Evolutionary conservation across 1,139 yeast species (phyloP).

Genomic region (Suhomyces anneliseae): DNA sequence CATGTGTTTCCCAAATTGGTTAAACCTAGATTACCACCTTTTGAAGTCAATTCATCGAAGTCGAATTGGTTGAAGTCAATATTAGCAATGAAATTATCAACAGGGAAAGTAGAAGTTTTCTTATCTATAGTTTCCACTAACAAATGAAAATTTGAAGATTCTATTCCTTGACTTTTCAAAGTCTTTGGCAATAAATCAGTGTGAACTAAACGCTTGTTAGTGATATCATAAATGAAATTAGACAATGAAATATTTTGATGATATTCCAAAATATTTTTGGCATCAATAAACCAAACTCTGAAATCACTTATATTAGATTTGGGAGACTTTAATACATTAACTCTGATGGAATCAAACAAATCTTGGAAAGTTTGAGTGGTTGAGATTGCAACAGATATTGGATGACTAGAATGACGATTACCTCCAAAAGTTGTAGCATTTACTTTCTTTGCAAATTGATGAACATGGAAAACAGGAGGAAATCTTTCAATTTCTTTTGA

Average conservation of each 20-base stretch:
- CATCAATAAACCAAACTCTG: conserved; percentile 43
- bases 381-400: conserved; percentile 25
- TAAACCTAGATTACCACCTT: conserved; percentile 57
- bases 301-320: conserved; percentile 8
- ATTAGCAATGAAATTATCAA: conserved; percentile 27
- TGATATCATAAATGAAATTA: conserved; percentile 32
- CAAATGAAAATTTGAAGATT: conserved; percentile 29
- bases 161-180: conserved; percentile 35
- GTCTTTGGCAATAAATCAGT: conserved; percentile 25
- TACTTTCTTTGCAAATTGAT: conserved; percentile 40
- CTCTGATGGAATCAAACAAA: conserved; percentile 28
- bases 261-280: conserved; percentile 23
- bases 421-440: conserved; percentile 12
- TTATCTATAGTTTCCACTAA: conserved; percentile 34
- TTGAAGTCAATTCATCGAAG: conserved; percentile 12
- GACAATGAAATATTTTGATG: conserved; percentile 27
- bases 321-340: conserved; percentile 20
- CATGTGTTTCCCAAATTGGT: conserved; percentile 90
- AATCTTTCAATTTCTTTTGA: conserved; percentile 49
- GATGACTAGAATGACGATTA: neutral
- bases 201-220: conserved; percentile 32
- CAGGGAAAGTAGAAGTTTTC: conserved; percentile 23
- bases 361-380: conserved; percentile 37
- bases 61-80: conserved; percentile 21
- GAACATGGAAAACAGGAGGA: conserved; percentile 54